Evolutionary conservation across 1,284 basidiomycete species (phyloP), one percentile per base, ranked within the genome.

Genomic region (Kalmanozyma brasiliensis): DNA sequence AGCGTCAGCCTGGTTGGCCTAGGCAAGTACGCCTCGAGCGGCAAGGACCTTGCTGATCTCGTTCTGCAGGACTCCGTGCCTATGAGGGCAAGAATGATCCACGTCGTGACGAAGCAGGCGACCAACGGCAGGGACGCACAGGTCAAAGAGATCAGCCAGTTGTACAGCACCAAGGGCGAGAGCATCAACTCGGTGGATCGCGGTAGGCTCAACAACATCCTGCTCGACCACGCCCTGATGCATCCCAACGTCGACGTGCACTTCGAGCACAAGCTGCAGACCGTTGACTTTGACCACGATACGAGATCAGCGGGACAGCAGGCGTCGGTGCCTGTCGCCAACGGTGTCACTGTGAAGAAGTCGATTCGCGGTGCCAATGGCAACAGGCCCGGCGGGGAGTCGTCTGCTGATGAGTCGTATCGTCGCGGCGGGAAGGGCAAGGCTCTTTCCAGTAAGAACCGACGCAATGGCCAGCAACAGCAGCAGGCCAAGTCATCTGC

Each of bases 81-180:
- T 65, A 96, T 98, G 93, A 88, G 87, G 65, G 93, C 91, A 29
- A 87, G 96, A 49, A 96, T 98, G 93, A 94, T 98, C 71, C 95
- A 98, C 84, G 88, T 89, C 1, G 64, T 53, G n/a, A 49, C 48
- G 13, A 34, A 42, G 17, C 38, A 29, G 10, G 65, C 58, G 7
- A 44, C 29, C 7, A 41, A 22, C 17, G 51, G 42, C 19, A 46
- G 48, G 47, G 41, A 43, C 48, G 74, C 51, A 42, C 70, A 45
- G 59, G 73, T 56, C 46, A 68, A 22, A 22, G 69, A 64, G 51
- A 44, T 49, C 36, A 77, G 58, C 49, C 94, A 95, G 84, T 83
- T 86, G 42, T 97, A 97, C 84, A 92, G 95, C 83, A 89, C 87
- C 73, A 86, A 91, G 79, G 91, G 91, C 76, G 91, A 93, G 90